Evolutionary conservation across 805 yeast genomes (phyloP), one percentile per base, ranked within the genome.

Genomic region (Ogataea pignaliae): DNA sequence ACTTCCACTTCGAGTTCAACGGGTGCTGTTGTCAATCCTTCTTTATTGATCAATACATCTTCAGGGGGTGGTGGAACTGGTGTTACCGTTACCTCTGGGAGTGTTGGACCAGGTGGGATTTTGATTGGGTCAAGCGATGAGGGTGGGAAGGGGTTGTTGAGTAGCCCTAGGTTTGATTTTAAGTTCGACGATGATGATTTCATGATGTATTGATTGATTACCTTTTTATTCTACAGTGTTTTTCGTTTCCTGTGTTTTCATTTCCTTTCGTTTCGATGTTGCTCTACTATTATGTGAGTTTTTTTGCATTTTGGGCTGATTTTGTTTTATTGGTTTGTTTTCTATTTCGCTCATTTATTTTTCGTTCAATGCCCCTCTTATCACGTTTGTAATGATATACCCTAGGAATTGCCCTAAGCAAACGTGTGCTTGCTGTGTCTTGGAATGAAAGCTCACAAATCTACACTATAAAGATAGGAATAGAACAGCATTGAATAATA

Each of bases 141-240:
- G n/a, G 41, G 33, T 10, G 41, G 30, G 15, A 41, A 26, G 30
- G 41, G 34, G n/a, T 9, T 37, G 12, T 16, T 34, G 18, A 37
- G 29, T 9, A 48, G 55, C 39, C 56, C 55, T n/a, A 39, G 44
- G 29, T 44, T 48, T 31, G 57, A 51, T n/a, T 56, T 54, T 34
- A 52, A 49, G 40, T 53, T 57, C 37, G 59, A 56, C 18, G 55
- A 53, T 49, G 60, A 55, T 44, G 60, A 56, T 47, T 53, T 57
- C 47, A 57, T 56, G 56, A 59, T 57, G 56, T 55, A 46, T 42
- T 56, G 41, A 45, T 3, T 21, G 29, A 16, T 14, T 8, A 13
- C 6, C 10, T 10, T 16, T 5, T 15, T 9, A 8, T 12, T 32
- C 6, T 41, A n/a, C n/a, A n/a, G 36, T 30, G 17, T 41, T 18